Evolutionary conservation across 1,284 basidiomycete species (phyloP).

Genomic region (Fomitopsis schrenkii): DNA sequence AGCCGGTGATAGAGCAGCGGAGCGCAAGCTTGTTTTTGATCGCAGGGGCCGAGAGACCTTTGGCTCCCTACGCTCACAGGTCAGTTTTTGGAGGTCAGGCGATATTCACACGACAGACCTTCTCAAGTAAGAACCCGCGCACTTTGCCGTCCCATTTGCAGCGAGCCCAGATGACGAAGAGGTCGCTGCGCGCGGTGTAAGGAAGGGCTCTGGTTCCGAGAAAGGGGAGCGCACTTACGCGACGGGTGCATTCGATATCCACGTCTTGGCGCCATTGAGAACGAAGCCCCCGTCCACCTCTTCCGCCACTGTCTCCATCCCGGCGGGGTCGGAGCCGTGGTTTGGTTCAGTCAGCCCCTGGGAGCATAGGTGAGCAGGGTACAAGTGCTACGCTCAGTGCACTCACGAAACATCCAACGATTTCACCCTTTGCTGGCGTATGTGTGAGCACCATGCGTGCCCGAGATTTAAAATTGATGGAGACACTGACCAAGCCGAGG

Average conservation of each 20-base stretch:
- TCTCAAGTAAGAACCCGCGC: conserved; percentile 91
- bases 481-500: conserved; percentile 63
- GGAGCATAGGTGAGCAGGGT: background rate
- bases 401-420: conserved; percentile 90
- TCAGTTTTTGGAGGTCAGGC: background rate
- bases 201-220: background rate
- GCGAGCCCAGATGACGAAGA: conserved; percentile 92
- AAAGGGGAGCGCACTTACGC: conserved; percentile 49
- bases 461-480: background rate
- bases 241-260: conserved; percentile 91
- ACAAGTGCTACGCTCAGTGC: background rate
- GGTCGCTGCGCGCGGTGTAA: conserved; percentile 45
- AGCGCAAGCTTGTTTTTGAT: conserved; percentile 95
- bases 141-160: conserved; percentile 94
- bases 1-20: conserved; percentile 88
- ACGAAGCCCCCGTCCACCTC: conserved; percentile 83
- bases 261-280: conserved; percentile 91
- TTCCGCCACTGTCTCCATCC: conserved; percentile 91
- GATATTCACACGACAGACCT: conserved; percentile 39
- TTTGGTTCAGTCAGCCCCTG: conserved; percentile 95
- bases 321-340: conserved; percentile 91
- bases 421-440: conserved; percentile 72
- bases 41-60: conserved; percentile 81
- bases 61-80: conserved; percentile 51
- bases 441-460: conserved; percentile 2